These are phyloP conservation scores for Daldinia concentrica DNA, from an alignment of 495 filamentous ascomycete species.

Conservation along the genomic window DNA sequence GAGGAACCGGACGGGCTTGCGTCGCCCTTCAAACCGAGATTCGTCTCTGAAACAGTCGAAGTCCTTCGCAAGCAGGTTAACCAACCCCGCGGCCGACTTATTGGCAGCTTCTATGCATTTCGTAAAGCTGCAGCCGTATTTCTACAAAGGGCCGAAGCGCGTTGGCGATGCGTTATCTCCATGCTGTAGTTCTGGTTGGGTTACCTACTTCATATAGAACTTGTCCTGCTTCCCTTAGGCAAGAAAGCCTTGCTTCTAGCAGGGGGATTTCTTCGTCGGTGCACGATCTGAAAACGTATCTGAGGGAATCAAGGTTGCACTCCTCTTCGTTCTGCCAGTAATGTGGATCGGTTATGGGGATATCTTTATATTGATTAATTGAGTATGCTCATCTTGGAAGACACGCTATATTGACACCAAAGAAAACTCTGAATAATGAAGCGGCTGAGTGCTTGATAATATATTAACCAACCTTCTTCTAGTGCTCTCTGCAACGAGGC, in stretches of 20 bases:
- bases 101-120: conserved; percentile 80
- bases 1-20: conserved; percentile 75
- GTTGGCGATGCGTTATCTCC: conserved; percentile 42
- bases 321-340: conserved; percentile 85
- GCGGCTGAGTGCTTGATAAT: conserved; percentile 15
- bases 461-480: conserved; percentile 76
- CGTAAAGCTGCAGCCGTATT: conserved; percentile 77
- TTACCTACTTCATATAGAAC: conserved; percentile 81
- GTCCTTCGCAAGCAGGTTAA: conserved; percentile 79
- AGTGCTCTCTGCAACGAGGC: conserved; percentile 85
- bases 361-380: conserved; percentile 61
- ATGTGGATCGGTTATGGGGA: conserved; percentile 87
- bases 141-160: conserved; percentile 61
- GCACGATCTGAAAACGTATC: conserved; percentile 83
- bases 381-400: conserved; percentile 9
- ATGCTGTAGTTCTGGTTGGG: conserved; percentile 29
- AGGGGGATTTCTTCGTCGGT: conserved; percentile 90
- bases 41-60: conserved; percentile 91
- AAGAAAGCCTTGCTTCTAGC: conserved; percentile 77
- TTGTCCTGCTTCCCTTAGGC: conserved; percentile 84
- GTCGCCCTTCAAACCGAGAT: conserved; percentile 72
- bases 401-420: conserved; percentile 1
- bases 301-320: conserved; percentile 77
- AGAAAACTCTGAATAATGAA: not conserved
- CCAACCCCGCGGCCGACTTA: conserved; percentile 81